Percentiles rank a stretch among this genome's conserved stretches.
These are phyloP conservation scores for Oryza punctata DNA, from an alignment of 176 grass and related monocot genomes.

Conservation along the genomic window DNA sequence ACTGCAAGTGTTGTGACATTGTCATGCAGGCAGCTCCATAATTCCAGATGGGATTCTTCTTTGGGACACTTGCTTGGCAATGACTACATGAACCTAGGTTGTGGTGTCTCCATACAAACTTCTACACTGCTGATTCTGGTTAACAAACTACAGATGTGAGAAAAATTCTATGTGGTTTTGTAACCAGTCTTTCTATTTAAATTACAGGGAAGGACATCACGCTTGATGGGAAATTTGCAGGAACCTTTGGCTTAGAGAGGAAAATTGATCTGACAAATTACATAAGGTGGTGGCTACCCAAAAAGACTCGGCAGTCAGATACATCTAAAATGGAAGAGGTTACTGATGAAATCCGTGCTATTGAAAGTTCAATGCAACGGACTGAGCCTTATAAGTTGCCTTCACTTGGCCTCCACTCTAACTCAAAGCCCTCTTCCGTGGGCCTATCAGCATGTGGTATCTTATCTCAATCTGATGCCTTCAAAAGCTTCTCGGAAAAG, in stretches of 20 bases:
- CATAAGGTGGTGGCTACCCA: conserved; percentile 94
- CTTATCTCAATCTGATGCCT: conserved; percentile 80
- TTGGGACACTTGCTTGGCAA: conserved; percentile 80
- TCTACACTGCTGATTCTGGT: conserved; percentile 11
- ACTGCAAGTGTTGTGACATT: not conserved
- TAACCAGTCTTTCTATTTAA: conserved; percentile 49
- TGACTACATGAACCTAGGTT: conserved; percentile 73
- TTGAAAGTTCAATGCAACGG: conserved; percentile 70
- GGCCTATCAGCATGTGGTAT: conserved; percentile 75
- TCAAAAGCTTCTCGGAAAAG: conserved; percentile 79
- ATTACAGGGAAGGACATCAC: conserved; percentile 73
- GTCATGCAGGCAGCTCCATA: conserved; percentile 76
- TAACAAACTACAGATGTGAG: conserved; percentile 23
- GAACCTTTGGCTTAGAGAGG: conserved; percentile 66
- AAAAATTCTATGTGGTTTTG: conserved; percentile 19
- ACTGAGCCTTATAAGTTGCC: conserved; percentile 92
- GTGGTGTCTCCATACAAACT: conserved; percentile 44
- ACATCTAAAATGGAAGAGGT: conserved; percentile 67
- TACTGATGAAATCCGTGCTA: conserved; percentile 70
- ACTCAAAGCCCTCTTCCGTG: conserved; percentile 50
- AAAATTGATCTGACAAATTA: conserved; percentile 98
- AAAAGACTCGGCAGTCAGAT: conserved; percentile 75
- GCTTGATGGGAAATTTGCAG: conserved; percentile 66
- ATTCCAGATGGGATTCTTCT: conserved; percentile 86
- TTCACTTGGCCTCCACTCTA: conserved; percentile 57